Evolutionary conservation across 78 protist species (phyloP).

Genomic region (Dictyostelium citrinum): DNA sequence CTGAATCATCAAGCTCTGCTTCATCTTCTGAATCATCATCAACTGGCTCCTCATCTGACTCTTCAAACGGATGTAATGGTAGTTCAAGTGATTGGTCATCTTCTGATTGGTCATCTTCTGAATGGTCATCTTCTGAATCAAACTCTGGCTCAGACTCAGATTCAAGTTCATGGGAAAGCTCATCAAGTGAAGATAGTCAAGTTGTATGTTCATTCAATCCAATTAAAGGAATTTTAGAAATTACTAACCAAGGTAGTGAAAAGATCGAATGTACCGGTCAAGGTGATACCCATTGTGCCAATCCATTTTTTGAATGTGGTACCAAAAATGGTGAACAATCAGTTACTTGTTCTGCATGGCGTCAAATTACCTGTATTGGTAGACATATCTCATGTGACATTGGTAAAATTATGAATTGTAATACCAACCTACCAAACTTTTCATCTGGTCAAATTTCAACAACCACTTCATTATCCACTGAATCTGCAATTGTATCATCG

Average conservation of each 20-base stretch:
- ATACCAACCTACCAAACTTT: not conserved
- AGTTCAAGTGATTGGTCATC: not conserved
- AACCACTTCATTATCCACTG: not conserved
- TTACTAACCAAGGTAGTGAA: not conserved
- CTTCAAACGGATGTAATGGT: not conserved
- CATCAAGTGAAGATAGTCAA: not conserved
- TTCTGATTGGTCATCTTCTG: not conserved
- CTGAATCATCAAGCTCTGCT: not conserved
- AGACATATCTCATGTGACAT: not conserved
- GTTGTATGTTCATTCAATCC: not conserved
- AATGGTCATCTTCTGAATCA: not conserved
- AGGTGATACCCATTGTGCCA: not conserved
- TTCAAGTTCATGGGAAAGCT: not conserved
- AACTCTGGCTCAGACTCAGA: not conserved
- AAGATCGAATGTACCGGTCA: not conserved
- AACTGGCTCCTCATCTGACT: not conserved
- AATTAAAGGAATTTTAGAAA: not conserved
- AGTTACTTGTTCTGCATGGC: not conserved
- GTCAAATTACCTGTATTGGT: not conserved
- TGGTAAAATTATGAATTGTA: conserved; percentile 3
- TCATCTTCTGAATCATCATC: not conserved
- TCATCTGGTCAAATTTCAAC: not conserved
- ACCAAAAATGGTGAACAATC: not conserved
- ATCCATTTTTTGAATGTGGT: not conserved
- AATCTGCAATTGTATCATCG: not conserved